A percentile compares a stretch with the other conserved stretches of the same genome.
Evolutionary conservation across 805 yeast species (phyloP).

Genomic region (Zygosaccharomyces bailii): DNA sequence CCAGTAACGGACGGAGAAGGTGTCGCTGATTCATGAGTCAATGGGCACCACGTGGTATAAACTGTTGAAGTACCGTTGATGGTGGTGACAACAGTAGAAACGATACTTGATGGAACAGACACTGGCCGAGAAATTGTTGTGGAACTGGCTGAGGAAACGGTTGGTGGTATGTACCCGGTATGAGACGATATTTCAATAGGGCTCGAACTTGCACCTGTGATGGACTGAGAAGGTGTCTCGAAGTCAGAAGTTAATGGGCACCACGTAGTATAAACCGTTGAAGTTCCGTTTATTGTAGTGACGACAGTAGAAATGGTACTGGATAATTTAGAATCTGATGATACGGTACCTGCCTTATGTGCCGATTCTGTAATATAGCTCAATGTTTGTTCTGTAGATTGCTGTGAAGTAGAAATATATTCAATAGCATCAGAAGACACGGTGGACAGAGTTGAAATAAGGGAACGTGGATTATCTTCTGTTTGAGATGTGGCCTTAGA

Average conservation of each 20-base stretch:
- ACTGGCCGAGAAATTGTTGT: neutral
- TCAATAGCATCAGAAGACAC: too few relatives aligned
- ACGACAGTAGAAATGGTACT: neutral
- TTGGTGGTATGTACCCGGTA: conserved; percentile 17
- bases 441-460: too few relatives aligned
- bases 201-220: conserved; percentile 1
- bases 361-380: conserved; percentile 16
- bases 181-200: conserved; percentile 15
- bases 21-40: too few relatives aligned
- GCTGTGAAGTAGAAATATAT: too few relatives aligned
- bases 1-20: conserved; percentile 1
- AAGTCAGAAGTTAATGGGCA: conserved; percentile 35
- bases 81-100: conserved; percentile 13
- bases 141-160: neutral
- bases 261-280: conserved; percentile 37
- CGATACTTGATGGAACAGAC: neutral
- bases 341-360: conserved; percentile 15
- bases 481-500: too few relatives aligned
- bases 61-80: conserved; percentile 26
- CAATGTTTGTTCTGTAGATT: neutral
- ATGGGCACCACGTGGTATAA: conserved; percentile 41
- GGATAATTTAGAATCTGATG: neutral
- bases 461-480: too few relatives aligned
- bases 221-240: neutral
- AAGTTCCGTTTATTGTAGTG: conserved; percentile 25